A percentile compares a stretch with the other conserved stretches of the same genome.
Conservation (phyloP, 2,329 filamentous ascomycete species). For the Periglandula ipomoeae region DNA sequence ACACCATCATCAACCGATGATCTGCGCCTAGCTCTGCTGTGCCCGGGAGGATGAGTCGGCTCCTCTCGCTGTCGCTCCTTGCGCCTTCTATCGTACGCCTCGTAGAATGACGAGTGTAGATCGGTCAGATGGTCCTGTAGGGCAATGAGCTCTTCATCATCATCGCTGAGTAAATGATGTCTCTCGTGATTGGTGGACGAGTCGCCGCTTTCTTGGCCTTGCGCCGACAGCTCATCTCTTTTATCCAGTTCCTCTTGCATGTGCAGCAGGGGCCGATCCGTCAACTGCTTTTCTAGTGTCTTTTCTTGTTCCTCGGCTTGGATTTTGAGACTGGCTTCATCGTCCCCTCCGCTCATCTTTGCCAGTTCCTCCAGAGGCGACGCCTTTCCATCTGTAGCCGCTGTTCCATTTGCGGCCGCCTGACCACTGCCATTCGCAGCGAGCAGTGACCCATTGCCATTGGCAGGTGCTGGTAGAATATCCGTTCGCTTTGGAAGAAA, state of each 20-base stretch:
- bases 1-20: constrained; percentile 30
- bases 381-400: constrained; percentile 16
- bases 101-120: constrained; percentile 74
- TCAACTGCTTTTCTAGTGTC: constrained; percentile 77
- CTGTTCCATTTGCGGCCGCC: not conserved
- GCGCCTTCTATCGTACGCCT: constrained; percentile 61
- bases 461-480: constrained; percentile 27
- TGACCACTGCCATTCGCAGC: not conserved
- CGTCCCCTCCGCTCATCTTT: constrained; percentile 64
- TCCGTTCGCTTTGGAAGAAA: constrained; percentile 76
- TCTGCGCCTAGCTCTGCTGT: constrained; percentile 21
- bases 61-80: constrained; percentile 24
- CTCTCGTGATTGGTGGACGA: constrained; percentile 30
- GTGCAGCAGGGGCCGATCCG: constrained; percentile 79
- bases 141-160: constrained; percentile 72
- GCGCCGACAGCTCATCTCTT: constrained; percentile 43
- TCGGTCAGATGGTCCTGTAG: constrained; percentile 67
- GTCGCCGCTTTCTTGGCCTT: constrained; percentile 17
- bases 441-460: constrained; percentile 15
- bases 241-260: constrained; percentile 88
- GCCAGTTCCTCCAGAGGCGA: constrained; percentile 63
- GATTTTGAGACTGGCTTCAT: constrained; percentile 57
- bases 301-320: constrained; percentile 83
- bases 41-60: constrained; percentile 24
- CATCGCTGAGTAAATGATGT: constrained; percentile 77